phyloP scores from a whole-genome alignment of 495 filamentous ascomycete species.

The Darksidea phi region DNA sequence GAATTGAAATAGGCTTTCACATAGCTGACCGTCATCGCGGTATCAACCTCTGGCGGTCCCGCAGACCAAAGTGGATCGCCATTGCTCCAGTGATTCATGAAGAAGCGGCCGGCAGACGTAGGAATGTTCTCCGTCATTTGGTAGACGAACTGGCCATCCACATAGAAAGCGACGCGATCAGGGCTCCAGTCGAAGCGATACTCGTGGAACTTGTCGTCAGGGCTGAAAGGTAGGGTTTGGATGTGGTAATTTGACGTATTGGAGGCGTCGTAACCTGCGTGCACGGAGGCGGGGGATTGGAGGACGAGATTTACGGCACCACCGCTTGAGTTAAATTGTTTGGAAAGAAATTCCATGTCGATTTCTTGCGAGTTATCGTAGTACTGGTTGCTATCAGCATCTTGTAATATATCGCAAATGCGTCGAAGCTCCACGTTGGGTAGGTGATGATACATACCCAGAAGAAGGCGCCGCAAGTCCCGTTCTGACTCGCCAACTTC shows the following conservation, averaged over 20 bases:
- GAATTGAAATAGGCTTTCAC: conserved; percentile 80
- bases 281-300: conserved; percentile 58
- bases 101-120: conserved; percentile 57
- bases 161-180: conserved; percentile 61
- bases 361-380: conserved; percentile 76
- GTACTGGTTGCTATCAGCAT: conserved; percentile 50
- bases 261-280: conserved; percentile 57
- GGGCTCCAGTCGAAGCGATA: conserved; percentile 76
- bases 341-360: conserved; percentile 72
- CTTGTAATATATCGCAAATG: conserved; percentile 8
- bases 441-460: conserved; percentile 54
- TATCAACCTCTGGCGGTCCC: conserved; percentile 63
- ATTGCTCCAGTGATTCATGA: conserved; percentile 77
- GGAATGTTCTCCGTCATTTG: conserved; percentile 59
- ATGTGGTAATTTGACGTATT: conserved; percentile 55
- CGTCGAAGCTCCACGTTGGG: background rate
- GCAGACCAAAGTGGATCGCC: conserved; percentile 66
- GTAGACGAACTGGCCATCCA: conserved; percentile 55
- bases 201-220: conserved; percentile 62
- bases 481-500: conserved; percentile 56
- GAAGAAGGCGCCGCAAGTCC: conserved; percentile 76
- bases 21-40: conserved; percentile 60
- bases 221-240: conserved; percentile 60
- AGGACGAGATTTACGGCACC: conserved; percentile 70
- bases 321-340: conserved; percentile 47